phyloP scores from a whole-genome alignment of 345 rosid genomes.

The Syzygium grande region DNA sequence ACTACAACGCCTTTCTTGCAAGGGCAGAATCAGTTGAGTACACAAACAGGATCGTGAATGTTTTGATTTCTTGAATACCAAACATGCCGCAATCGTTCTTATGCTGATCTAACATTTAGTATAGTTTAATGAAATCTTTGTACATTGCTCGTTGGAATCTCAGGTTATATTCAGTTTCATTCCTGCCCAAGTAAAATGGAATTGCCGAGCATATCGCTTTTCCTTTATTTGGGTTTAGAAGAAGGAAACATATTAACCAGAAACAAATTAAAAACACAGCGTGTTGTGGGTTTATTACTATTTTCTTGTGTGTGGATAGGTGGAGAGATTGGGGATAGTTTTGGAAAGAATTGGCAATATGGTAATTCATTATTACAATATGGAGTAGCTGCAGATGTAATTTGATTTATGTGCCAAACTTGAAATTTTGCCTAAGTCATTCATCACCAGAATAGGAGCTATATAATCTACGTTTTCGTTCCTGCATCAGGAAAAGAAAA shows the following conservation, averaged over 20 bases:
- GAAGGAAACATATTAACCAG: no score
- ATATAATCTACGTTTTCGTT: neutral
- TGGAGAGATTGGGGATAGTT: no score
- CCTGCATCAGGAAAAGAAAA: neutral
- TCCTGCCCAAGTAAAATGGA: neutral
- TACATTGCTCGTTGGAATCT: neutral
- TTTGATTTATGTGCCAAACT: neutral
- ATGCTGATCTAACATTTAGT: neutral
- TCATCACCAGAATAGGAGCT: neutral
- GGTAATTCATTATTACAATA: no score
- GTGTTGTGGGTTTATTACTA: no score
- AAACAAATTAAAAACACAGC: no score
- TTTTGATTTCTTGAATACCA: neutral
- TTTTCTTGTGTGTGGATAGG: no score
- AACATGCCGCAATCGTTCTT: neutral
- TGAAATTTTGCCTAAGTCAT: neutral
- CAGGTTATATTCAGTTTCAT: neutral
- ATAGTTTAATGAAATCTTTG: neutral
- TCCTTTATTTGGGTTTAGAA: no score
- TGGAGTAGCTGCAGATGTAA: no score
- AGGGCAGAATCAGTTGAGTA: neutral
- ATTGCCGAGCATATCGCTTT: neutral
- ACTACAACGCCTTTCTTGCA: neutral
- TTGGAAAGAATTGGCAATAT: no score
- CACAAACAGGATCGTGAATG: neutral